A percentile compares a stretch with the other conserved stretches of the same genome.
Conservation (phyloP, 805 yeast genomes). For the Schwanniomyces polymorphus region DNA sequence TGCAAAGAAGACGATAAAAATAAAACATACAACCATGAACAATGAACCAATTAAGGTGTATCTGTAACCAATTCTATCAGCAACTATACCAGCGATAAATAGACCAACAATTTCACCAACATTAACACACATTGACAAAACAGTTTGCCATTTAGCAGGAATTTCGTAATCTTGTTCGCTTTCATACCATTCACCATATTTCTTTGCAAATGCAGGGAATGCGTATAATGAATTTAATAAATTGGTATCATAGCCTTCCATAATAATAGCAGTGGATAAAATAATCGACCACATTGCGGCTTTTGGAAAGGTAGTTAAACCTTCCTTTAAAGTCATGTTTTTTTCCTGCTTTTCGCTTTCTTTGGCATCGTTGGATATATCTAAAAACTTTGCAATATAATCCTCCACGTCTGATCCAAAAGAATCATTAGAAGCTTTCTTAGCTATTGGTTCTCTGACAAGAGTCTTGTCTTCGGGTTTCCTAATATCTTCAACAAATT, state of each 20-base stretch:
- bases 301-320: constrained; percentile 35
- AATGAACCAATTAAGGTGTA: constrained; percentile 28
- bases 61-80: constrained; percentile 46
- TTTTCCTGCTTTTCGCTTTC: constrained; percentile 32
- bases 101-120: constrained; percentile 47
- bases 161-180: constrained; percentile 23
- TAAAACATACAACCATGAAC: constrained; percentile 22
- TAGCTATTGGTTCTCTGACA: constrained; percentile 1
- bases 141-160: constrained; percentile 38
- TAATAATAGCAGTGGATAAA: constrained; percentile 27
- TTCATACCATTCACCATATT: constrained; percentile 30
- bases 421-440: constrained; percentile 4
- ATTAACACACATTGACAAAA: constrained; percentile 25
- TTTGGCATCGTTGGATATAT: constrained; percentile 29
- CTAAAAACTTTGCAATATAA: constrained; percentile 36
- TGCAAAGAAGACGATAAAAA: constrained; percentile 43
- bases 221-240: constrained; percentile 34
- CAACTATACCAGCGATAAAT: constrained; percentile 38
- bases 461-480: constrained; percentile 3
- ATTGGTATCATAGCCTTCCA: constrained; percentile 42
- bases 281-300: constrained; percentile 3
- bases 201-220: constrained; percentile 33
- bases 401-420: constrained; percentile 23
- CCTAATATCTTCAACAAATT: constrained; percentile 18
- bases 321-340: constrained; percentile 33